Evolutionary conservation across 1,284 basidiomycete genomes (phyloP).

Genomic region (Tilletia horrida): DNA sequence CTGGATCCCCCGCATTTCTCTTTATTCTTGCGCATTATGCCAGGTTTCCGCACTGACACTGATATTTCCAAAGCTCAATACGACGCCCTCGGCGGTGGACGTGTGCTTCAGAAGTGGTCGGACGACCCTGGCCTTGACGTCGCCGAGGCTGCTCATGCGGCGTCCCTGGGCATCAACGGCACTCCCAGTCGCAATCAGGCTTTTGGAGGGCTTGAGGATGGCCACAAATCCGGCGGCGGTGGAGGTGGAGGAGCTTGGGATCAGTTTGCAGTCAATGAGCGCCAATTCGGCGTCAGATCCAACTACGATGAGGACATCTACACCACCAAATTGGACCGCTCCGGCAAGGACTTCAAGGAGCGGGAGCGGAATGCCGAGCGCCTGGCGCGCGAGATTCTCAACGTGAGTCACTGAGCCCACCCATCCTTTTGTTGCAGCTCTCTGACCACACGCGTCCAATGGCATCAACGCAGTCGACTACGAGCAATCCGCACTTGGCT

Average conservation of each 20-base stretch:
- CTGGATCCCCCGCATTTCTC: neutral
- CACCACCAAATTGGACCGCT: slow-evolving; percentile 88
- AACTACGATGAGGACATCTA: slow-evolving; percentile 91
- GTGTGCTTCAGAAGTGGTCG: slow-evolving; percentile 43
- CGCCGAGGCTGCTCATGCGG: slow-evolving; percentile 27
- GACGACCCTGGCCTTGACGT: slow-evolving; percentile 39
- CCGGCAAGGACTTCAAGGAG: slow-evolving; percentile 79
- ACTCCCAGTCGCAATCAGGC: neutral
- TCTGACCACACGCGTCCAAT: neutral
- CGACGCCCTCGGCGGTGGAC: slow-evolving; percentile 36
- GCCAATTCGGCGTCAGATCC: slow-evolving; percentile 84
- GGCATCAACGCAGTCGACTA: slow-evolving; percentile 24
- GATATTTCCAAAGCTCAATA: slow-evolving; percentile 39
- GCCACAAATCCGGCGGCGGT: neutral
- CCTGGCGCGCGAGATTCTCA: slow-evolving; percentile 85
- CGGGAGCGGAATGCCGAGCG: slow-evolving; percentile 81
- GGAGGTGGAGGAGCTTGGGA: slow-evolving; percentile 69
- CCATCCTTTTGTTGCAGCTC: neutral
- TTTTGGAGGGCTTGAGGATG: slow-evolving; percentile 7
- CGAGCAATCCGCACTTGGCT: slow-evolving; percentile 74
- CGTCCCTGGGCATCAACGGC: slow-evolving; percentile 17
- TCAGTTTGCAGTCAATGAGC: slow-evolving; percentile 91
- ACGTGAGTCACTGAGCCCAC: slow-evolving; percentile 60
- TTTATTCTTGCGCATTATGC: neutral
- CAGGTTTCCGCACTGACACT: slow-evolving; percentile 45